Evolutionary conservation across 140 eudicot genomes (phyloP), one percentile per base, ranked within the genome.

Genomic region (Erigeron philadelphicus): DNA sequence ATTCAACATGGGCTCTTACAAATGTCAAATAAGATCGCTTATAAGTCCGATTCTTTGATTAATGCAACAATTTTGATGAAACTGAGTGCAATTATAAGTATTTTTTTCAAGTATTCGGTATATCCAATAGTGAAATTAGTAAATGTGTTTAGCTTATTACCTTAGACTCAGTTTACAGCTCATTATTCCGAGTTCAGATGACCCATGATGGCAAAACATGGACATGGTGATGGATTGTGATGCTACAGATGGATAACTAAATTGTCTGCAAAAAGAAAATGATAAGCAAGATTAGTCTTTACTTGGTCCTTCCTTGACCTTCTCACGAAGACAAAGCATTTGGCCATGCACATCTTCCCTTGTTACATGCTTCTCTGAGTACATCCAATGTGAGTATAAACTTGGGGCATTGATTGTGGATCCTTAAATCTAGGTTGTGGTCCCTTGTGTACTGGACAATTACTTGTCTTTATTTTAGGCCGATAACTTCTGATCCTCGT

Each of bases 251-350:
- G 10, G 48, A 21, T 44, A 58, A 8, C 56, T 42, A 56, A 73
- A 43, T 64, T 42, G 64, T 65, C 61, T 41, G 10, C 40, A 40
- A 61, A 38, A 12, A 38, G 1, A 2, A 21, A 5, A 25, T 5
- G 19, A 46, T 12, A 5, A 38, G n/a, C 8, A 62, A 38, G 62
- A 57, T 57, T n/a, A 16, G 1, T 57, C 21, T 18, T 18, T 84
- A 47, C 75, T 82, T 61, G 87, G 61, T 67, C 84, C 80, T 64
- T 85, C 97, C 82, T 79, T 87, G 78, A 90, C 95, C 68, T 81
- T 87, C 77, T 85, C 95, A 65, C 81, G 84, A 53, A 87, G 85
- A 70, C 82, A 66, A 72, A 83, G 76, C 83, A 72, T 84, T 70
- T 76, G 84, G 21, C 79, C 86, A 69, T 76, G 85, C 68, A 83